Conservation (phyloP, 1,139 yeast genomes). For the Debaryomyces sp. region DNA sequence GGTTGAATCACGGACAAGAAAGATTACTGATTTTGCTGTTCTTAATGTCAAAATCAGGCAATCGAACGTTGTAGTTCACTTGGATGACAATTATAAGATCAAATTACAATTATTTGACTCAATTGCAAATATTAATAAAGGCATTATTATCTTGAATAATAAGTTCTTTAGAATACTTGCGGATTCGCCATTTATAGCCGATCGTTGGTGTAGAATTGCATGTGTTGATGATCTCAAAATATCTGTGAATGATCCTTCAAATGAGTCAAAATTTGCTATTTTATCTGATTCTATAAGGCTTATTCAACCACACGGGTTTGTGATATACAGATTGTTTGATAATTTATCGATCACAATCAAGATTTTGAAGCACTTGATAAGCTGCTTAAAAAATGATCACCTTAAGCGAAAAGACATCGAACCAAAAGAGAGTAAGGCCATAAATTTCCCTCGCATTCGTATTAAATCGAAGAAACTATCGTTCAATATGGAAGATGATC, state of each 20-base stretch:
- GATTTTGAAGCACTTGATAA: constrained; percentile 54
- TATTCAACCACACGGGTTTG: constrained; percentile 54
- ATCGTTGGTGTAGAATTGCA: constrained; percentile 54
- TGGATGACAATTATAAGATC: constrained; percentile 53
- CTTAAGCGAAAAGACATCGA: constrained; percentile 23
- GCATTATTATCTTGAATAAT: constrained; percentile 24
- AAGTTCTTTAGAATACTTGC: constrained; percentile 52
- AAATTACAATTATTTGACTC: constrained; percentile 47
- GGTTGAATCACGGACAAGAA: constrained; percentile 1
- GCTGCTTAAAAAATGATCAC: constrained; percentile 41
- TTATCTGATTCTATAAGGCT: constrained; percentile 37
- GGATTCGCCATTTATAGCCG: constrained; percentile 52
- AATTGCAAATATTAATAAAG: constrained; percentile 19
- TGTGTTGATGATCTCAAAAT: constrained; percentile 43
- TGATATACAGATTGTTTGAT: constrained; percentile 64
- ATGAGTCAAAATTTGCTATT: constrained; percentile 15
- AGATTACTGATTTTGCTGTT: constrained; percentile 16
- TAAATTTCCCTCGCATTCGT: constrained; percentile 54
- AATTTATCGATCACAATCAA: constrained; percentile 58
- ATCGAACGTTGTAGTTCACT: constrained; percentile 9
- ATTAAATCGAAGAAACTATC: constrained; percentile 51
- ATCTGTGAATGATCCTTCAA: constrained; percentile 19
- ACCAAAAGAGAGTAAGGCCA: constrained; percentile 45
- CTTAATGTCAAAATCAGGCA: constrained; percentile 15
- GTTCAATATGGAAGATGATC: constrained; percentile 73